phyloP scores from a whole-genome alignment of 2,329 filamentous ascomycete genomes.

The Lecanicillium sp. region DNA sequence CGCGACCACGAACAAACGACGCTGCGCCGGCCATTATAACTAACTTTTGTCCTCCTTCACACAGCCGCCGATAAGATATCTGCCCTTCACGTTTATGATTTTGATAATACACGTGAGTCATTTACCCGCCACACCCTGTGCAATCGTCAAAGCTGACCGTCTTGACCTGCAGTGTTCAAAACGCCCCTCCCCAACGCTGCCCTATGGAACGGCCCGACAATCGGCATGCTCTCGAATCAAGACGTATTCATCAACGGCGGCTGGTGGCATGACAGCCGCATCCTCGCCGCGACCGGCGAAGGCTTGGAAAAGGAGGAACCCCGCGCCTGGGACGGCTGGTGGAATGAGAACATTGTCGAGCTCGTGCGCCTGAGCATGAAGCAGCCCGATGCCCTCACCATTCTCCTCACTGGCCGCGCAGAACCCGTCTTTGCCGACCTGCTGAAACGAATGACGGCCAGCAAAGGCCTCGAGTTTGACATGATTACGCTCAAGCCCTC shows the following conservation, averaged over 20 bases:
- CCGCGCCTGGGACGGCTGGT: slow-evolving; percentile 85
- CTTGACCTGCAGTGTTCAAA: slow-evolving; percentile 73
- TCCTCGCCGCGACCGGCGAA: slow-evolving; percentile 78
- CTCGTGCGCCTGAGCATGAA: slow-evolving; percentile 73
- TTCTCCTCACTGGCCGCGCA: slow-evolving; percentile 79
- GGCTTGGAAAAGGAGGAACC: slow-evolving; percentile 75
- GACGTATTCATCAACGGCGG: slow-evolving; percentile 75
- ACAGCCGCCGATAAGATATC: slow-evolving; percentile 60
- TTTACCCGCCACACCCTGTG: neutral
- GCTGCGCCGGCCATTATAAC: slow-evolving; percentile 8
- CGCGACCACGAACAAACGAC: neutral
- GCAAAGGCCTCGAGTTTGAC: slow-evolving; percentile 78
- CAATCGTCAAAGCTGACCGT: slow-evolving; percentile 8
- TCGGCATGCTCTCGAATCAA: slow-evolving; percentile 67
- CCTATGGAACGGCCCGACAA: slow-evolving; percentile 72
- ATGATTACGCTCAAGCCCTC: slow-evolving; percentile 81
- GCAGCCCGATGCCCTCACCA: slow-evolving; percentile 75
- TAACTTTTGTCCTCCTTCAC: slow-evolving; percentile 7
- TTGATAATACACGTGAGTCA: slow-evolving; percentile 81
- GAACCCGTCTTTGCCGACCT: slow-evolving; percentile 71
- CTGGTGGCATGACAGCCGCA: slow-evolving; percentile 93
- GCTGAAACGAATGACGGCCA: slow-evolving; percentile 70
- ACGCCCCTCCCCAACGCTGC: slow-evolving; percentile 84
- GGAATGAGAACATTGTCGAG: slow-evolving; percentile 85
- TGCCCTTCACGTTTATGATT: slow-evolving; percentile 88